A percentile compares a stretch with the other conserved stretches of the same genome.
Conservation (phyloP, 1,284 basidiomycete genomes). For the Sparassis latifolia region DNA sequence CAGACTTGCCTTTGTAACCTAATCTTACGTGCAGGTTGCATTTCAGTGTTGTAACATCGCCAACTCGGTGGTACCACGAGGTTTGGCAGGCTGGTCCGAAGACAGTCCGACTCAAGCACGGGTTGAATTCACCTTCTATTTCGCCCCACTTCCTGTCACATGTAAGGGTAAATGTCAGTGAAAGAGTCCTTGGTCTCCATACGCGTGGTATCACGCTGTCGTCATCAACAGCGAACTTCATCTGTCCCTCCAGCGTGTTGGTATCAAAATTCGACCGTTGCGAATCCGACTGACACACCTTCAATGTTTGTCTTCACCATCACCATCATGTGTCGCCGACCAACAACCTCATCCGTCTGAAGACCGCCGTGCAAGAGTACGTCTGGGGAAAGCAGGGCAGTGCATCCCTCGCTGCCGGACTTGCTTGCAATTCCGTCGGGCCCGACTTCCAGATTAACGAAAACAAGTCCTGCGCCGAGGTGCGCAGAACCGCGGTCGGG, state of each 20-base stretch:
- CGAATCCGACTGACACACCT: neutral
- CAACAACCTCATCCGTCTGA: conserved; percentile 38
- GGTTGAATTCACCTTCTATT: too few relatives aligned
- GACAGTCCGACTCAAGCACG: too few relatives aligned
- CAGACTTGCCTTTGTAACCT: too few relatives aligned
- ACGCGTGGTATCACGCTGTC: neutral
- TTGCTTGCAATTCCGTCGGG: conserved; percentile 33
- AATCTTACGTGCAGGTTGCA: too few relatives aligned
- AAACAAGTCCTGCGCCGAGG: conserved; percentile 57
- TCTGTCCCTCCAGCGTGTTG: neutral
- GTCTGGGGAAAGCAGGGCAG: conserved; percentile 65
- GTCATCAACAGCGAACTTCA: neutral
- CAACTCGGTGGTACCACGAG: too few relatives aligned
- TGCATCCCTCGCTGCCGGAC: conserved; percentile 52
- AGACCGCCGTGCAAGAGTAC: conserved; percentile 61
- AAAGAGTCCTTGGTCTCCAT: too few relatives aligned
- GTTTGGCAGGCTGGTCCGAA: too few relatives aligned
- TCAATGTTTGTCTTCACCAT: neutral
- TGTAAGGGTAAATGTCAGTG: too few relatives aligned
- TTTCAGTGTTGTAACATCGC: too few relatives aligned
- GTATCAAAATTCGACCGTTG: neutral
- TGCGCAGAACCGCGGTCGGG: conserved; percentile 19
- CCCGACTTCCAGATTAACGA: conserved; percentile 43
- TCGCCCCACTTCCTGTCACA: too few relatives aligned
- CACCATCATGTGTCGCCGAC: neutral